These are phyloP conservation scores for Cercospora zeae-maydis DNA, from an alignment of 2,329 filamentous ascomycete genomes.

Conservation along the genomic window DNA sequence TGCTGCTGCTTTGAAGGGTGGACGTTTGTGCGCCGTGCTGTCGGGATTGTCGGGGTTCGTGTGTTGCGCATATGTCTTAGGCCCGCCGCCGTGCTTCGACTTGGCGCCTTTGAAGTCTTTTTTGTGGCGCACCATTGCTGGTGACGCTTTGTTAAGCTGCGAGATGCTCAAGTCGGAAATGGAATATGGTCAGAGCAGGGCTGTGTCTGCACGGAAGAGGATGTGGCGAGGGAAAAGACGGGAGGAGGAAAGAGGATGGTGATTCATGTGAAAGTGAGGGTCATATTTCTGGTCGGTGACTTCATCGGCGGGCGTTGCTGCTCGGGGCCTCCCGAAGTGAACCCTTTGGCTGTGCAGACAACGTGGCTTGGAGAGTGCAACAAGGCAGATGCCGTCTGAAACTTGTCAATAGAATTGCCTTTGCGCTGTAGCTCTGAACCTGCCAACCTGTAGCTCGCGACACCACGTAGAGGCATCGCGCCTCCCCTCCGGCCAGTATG, in stretches of 20 bases:
- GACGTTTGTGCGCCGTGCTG: conserved; percentile 29
- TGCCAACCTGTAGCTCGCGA: not conserved
- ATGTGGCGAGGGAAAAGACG: not conserved
- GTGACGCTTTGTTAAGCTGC: not conserved
- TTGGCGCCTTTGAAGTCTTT: conserved; percentile 71
- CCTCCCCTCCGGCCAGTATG: conserved; percentile 49
- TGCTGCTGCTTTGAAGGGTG: conserved; percentile 86
- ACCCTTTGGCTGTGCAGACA: not conserved
- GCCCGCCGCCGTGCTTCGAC: conserved; percentile 56
- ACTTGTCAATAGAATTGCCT: not conserved
- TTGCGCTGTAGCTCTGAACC: not conserved
- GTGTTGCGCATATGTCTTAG: conserved; percentile 32
- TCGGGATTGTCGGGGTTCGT: conserved; percentile 28
- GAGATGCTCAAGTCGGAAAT: not conserved
- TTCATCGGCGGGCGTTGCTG: not conserved
- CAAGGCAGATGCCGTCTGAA: not conserved
- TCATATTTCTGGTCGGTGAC: not conserved
- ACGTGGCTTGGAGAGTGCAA: not conserved
- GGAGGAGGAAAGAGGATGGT: not conserved
- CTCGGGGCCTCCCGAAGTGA: not conserved
- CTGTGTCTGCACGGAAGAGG: not conserved
- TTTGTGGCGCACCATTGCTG: conserved; percentile 65
- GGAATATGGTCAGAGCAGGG: not conserved
- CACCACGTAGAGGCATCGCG: not conserved
- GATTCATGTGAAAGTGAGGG: conserved; percentile 1